Evolutionary conservation across 2,329 filamentous ascomycete species (phyloP), one percentile per base, ranked within the genome.

Genomic region (Phialocephala sp.): DNA sequence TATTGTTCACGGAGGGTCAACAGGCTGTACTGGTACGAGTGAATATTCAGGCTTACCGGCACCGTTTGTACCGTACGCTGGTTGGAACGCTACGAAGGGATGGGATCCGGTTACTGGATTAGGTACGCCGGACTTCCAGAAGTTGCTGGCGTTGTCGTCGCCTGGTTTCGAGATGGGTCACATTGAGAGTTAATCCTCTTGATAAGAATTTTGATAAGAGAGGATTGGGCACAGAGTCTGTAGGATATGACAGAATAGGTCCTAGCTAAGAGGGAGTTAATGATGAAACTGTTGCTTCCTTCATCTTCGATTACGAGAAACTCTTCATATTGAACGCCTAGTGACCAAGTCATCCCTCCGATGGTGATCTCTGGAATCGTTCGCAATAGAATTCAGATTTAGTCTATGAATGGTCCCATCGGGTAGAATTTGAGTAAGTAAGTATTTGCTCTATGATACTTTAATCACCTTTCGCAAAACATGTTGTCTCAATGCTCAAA

Each of bases 21-120:
- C 68, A 8, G 80, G 80, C 69, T 73, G 71, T 54, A 68, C 73
- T 1, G 78, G 77, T 15, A 74, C 18, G 0, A 70, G 73, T 59
- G 8, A 43, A 0, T 72, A 73, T 52, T 67, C 63, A 1, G 64
- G 66, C 1, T 55, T 72, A 11, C 50, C 66, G 2, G 55, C 66
- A 5, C 72, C 72, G 1, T 59, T 66, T 22, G 74, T 79, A 1
- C 75, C 75, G 1, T 76, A 73, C 24, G 78, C 79, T 8, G 75
- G 77, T 15, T 82, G 79, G 77, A 79, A 80, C 63, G 80, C 80
- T 0, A 80, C 78, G 0, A 57, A 67, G 27, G 79, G 79, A 0
- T 83, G 81, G 81, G 81, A 83, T 72, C 80, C 80, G 0, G 80
- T 82, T 2, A 83, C 81, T 0, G 83, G 83, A 1, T 74, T 79